phyloP scores from a whole-genome alignment of 176 grass and related monocot species.

The Puya raimondii region DNA sequence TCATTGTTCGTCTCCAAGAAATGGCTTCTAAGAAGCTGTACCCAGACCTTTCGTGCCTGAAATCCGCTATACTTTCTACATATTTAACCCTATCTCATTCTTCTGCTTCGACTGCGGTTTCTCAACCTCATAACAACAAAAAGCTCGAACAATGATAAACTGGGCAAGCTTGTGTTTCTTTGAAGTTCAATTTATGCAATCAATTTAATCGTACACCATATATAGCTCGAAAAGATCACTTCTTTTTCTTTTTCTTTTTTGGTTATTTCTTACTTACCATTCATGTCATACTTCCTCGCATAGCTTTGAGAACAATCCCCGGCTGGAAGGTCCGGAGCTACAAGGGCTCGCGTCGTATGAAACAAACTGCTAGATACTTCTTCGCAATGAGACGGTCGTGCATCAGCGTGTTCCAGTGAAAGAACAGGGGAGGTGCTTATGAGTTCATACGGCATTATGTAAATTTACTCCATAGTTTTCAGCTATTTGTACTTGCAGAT shows the following conservation, averaged over 20 bases:
- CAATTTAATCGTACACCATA: too few relatives aligned
- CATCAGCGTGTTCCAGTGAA: background rate
- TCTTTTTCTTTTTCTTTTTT: background rate
- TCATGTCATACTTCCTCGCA: background rate
- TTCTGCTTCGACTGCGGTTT: too few relatives aligned
- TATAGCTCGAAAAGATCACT: too few relatives aligned
- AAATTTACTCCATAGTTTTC: background rate
- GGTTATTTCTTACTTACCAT: background rate
- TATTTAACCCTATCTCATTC: too few relatives aligned
- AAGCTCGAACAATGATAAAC: too few relatives aligned
- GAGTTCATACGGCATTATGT: background rate
- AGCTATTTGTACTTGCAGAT: background rate
- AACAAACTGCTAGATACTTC: conserved; percentile 79
- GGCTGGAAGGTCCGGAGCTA: conserved; percentile 85
- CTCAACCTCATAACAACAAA: too few relatives aligned
- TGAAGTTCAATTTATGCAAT: too few relatives aligned
- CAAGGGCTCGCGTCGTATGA: conserved; percentile 88
- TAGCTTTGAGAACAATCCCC: conserved; percentile 93
- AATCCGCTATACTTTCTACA: too few relatives aligned
- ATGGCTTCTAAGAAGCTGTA: too few relatives aligned
- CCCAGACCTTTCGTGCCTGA: too few relatives aligned
- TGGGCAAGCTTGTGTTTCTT: too few relatives aligned
- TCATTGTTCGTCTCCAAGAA: too few relatives aligned
- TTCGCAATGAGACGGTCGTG: background rate
- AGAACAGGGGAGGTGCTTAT: background rate